Percentiles rank a stretch among this genome's conserved stretches.
Conservation (phyloP, 1,284 basidiomycete genomes). For the Stereum hirsutum region DNA sequence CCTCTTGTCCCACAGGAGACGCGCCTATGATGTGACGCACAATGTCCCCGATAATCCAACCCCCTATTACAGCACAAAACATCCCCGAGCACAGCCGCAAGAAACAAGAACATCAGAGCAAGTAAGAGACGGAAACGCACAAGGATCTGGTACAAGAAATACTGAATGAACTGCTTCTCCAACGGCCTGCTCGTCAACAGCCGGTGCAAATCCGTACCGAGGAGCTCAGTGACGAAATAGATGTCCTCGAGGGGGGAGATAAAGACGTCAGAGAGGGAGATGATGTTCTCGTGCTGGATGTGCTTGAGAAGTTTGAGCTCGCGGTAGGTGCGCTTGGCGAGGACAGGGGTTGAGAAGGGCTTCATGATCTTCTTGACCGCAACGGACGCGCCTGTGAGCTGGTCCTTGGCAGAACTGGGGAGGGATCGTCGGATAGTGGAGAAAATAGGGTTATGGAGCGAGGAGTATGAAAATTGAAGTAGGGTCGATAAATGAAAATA, state of each 20-base stretch:
- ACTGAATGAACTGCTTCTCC: conserved; percentile 99
- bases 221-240: conserved; percentile 99
- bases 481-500: too few species aligned
- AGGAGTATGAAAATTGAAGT: too few species aligned
- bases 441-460: too few species aligned
- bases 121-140: conserved; percentile 32
- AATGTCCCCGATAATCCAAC: too few species aligned
- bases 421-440: too few species aligned
- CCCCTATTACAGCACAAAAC: not conserved
- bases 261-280: conserved; percentile 97
- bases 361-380: conserved; percentile 99
- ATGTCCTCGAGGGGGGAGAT: conserved; percentile 98
- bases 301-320: conserved; percentile 99
- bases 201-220: conserved; percentile 97
- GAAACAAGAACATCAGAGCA: not conserved
- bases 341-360: conserved; percentile 95
- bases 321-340: conserved; percentile 95
- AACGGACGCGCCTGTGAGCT: conserved; percentile 89
- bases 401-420: conserved; percentile 97
- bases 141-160: conserved; percentile 98
- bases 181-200: conserved; percentile 93
- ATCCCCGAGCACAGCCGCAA: not conserved
- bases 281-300: conserved; percentile 99
- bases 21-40: too few species aligned
- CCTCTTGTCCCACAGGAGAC: too few species aligned